A percentile compares a stretch with the other conserved stretches of the same genome.
phyloP scores from a whole-genome alignment of 306 rosid species.

The Herpetospermum pedunculosum region DNA sequence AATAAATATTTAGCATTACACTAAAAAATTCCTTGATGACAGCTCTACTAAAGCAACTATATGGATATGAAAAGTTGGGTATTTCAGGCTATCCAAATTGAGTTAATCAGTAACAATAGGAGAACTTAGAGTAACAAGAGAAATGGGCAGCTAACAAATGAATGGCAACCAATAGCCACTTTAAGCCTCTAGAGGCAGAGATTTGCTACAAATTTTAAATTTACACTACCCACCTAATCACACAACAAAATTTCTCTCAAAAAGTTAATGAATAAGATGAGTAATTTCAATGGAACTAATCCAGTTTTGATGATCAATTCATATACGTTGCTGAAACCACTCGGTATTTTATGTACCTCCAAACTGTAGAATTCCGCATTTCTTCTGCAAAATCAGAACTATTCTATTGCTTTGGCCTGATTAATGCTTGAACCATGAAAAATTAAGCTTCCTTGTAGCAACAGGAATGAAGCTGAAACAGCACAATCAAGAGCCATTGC shows the following conservation, averaged over 20 bases:
- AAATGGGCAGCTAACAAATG: neutral
- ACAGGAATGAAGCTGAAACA: neutral
- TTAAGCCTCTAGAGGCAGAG: slow-evolving; percentile 3
- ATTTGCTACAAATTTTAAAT: slow-evolving; percentile 5
- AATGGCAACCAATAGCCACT: neutral
- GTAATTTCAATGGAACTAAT: neutral
- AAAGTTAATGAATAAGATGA: neutral
- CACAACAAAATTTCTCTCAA: slow-evolving; percentile 5
- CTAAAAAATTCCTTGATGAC: neutral
- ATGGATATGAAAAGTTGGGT: neutral
- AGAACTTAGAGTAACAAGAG: neutral
- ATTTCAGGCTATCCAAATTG: neutral
- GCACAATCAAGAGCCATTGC: neutral
- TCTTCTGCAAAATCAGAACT: slow-evolving; percentile 10
- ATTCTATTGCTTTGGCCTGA: neutral
- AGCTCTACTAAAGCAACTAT: neutral
- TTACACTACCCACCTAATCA: neutral
- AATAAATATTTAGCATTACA: neutral
- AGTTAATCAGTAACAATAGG: neutral
- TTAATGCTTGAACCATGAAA: neutral
- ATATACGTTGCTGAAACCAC: neutral
- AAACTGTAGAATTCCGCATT: slow-evolving; percentile 1
- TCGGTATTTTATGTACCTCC: slow-evolving; percentile 5
- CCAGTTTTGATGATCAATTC: neutral
- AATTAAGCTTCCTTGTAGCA: neutral